These are phyloP conservation scores for Phoma herbarum DNA, from an alignment of 2,329 filamentous ascomycete species.

Conservation along the genomic window DNA sequence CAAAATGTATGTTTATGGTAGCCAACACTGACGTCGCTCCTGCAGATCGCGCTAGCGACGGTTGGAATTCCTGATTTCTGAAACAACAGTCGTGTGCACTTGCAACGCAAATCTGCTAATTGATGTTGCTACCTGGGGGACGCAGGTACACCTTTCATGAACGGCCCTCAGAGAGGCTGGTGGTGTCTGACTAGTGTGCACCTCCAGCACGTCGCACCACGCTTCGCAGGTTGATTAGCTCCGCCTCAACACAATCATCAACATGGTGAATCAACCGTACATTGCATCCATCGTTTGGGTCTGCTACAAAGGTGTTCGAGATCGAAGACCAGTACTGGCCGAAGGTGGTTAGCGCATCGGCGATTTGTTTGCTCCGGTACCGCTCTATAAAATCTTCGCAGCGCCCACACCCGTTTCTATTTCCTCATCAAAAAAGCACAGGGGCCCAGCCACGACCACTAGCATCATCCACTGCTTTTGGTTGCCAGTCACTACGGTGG, in stretches of 20 bases:
- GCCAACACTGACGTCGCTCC: constrained; percentile 21
- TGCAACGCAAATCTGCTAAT: neutral
- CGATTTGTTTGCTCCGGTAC: constrained; percentile 14
- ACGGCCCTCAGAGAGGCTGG: neutral
- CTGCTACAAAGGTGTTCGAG: neutral
- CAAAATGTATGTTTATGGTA: constrained; percentile 19
- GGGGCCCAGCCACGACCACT: constrained; percentile 75
- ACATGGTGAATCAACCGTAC: neutral
- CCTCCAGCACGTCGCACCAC: neutral
- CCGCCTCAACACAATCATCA: neutral
- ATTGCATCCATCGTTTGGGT: neutral
- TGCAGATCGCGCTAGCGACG: constrained; percentile 19
- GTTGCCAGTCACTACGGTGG: constrained; percentile 72
- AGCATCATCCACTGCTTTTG: constrained; percentile 65
- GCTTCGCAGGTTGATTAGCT: neutral
- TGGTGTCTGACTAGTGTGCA: neutral
- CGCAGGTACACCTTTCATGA: neutral
- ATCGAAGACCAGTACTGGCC: neutral
- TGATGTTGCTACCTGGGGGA: neutral
- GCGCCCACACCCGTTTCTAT: constrained; percentile 50
- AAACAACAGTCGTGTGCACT: constrained; percentile 1
- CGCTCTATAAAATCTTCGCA: constrained; percentile 19
- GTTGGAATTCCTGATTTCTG: constrained; percentile 14
- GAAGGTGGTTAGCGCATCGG: constrained; percentile 18
- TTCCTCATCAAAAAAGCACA: constrained; percentile 65